Conservation (phyloP, 1,284 basidiomycete species). For the Rhodotorula sp. region DNA sequence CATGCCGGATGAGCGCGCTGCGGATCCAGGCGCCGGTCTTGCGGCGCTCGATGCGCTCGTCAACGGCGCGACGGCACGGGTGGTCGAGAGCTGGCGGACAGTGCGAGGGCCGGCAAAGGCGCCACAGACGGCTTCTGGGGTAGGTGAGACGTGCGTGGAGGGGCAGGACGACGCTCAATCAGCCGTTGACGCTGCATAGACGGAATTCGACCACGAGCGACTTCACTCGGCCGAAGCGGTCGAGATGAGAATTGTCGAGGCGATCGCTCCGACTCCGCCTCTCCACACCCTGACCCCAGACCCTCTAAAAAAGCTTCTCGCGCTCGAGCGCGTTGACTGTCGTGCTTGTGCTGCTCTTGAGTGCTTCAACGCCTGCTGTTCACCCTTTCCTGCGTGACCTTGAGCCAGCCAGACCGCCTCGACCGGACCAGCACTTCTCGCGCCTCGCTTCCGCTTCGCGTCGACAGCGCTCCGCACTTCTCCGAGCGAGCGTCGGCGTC, state of each 20-base stretch:
- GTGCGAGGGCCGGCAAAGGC: neutral
- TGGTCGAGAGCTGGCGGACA: constrained; percentile 29
- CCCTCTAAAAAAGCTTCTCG: neutral
- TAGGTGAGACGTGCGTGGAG: neutral
- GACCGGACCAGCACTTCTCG: too few relatives aligned
- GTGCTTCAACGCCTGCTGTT: too few relatives aligned
- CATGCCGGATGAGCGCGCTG: constrained; percentile 38
- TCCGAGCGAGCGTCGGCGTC: too few relatives aligned
- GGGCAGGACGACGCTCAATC: neutral
- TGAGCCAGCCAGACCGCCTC: too few relatives aligned
- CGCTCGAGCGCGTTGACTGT: neutral
- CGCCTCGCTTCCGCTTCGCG: too few relatives aligned
- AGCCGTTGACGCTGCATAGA: neutral
- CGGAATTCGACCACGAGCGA: too few relatives aligned
- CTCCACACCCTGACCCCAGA: too few relatives aligned
- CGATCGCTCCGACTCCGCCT: neutral
- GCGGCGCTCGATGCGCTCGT: neutral
- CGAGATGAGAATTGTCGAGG: neutral
- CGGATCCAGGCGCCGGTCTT: neutral
- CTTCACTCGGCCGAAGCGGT: neutral
- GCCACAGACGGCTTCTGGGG: neutral
- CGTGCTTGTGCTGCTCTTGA: neutral
- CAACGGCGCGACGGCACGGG: constrained; percentile 5
- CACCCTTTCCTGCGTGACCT: too few relatives aligned
- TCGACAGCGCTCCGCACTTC: too few relatives aligned